These are phyloP conservation scores for Fusarium sulawesiense DNA, from an alignment of 2,329 filamentous ascomycete species.

Conservation along the genomic window DNA sequence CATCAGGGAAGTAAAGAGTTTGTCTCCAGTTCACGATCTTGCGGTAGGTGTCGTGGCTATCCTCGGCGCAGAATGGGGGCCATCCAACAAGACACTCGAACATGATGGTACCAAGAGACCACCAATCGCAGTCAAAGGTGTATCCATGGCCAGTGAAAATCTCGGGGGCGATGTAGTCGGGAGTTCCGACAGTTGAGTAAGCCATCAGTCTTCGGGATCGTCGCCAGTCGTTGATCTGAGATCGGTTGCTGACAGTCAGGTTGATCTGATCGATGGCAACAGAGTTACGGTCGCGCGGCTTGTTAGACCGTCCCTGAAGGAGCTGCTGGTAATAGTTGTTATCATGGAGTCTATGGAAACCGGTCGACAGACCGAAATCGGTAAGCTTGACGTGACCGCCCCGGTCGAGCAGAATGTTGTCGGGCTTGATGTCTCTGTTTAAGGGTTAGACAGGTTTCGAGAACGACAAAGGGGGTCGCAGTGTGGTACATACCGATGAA, in stretches of 20 bases:
- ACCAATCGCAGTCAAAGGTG: slow-evolving; percentile 98
- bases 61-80: slow-evolving; percentile 98
- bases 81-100: slow-evolving; percentile 98
- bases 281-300: slow-evolving; percentile 85
- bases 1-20: slow-evolving; percentile 95
- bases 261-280: slow-evolving; percentile 98
- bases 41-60: slow-evolving; percentile 96
- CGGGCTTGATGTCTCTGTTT: slow-evolving; percentile 94
- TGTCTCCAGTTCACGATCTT: slow-evolving; percentile 99
- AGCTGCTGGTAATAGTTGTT: slow-evolving; percentile 99
- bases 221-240: slow-evolving; percentile 98
- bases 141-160: slow-evolving; percentile 98
- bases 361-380: slow-evolving; percentile 96
- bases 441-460: slow-evolving; percentile 22
- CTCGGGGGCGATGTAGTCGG: slow-evolving; percentile 98
- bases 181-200: slow-evolving; percentile 97
- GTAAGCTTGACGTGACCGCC: slow-evolving; percentile 98
- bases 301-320: slow-evolving; percentile 80
- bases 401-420: slow-evolving; percentile 96
- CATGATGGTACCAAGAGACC: slow-evolving; percentile 99
- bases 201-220: slow-evolving; percentile 95
- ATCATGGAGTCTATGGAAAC: slow-evolving; percentile 97
- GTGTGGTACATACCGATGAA: slow-evolving; percentile 81
- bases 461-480: background rate
- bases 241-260: slow-evolving; percentile 95